A percentile compares a stretch with the other conserved stretches of the same genome.
These are phyloP conservation scores for Cylindrotheca closterium DNA, from an alignment of 108 stramenopile species.

Conservation along the genomic window DNA sequence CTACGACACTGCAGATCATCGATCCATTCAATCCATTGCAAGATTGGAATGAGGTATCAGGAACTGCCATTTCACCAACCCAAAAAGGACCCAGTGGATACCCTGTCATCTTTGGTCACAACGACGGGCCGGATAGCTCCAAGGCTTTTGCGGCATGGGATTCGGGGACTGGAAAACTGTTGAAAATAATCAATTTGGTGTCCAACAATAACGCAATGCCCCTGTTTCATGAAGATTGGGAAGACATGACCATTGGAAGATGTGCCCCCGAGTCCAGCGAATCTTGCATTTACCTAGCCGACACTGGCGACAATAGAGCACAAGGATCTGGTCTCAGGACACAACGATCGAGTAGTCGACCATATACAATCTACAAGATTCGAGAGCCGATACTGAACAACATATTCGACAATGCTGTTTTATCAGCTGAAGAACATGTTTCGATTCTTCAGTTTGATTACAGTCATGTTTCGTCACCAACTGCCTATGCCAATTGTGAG, in stretches of 20 bases:
- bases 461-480: conserved; percentile 1
- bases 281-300: conserved; percentile 7
- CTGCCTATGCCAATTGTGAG: conserved; percentile 6
- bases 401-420: neutral
- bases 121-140: neutral
- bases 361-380: conserved; percentile 1
- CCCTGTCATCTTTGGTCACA: neutral
- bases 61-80: neutral
- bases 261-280: neutral
- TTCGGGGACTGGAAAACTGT: conserved; percentile 2
- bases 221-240: neutral
- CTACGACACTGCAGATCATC: too few species aligned
- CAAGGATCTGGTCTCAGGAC: neutral
- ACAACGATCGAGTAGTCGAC: neutral
- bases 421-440: neutral
- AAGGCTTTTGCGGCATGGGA: neutral
- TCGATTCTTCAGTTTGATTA: conserved; percentile 4
- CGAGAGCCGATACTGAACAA: neutral
- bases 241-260: conserved; percentile 1
- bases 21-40: too few species aligned
- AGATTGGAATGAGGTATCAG: conserved; percentile 2
- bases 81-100: neutral
- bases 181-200: neutral
- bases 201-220: neutral
- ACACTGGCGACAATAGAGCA: conserved; percentile 11